Base-by-base conservation (phyloP, 495 filamentous ascomycete species). In the Annulohypoxylon bovei region DNA sequence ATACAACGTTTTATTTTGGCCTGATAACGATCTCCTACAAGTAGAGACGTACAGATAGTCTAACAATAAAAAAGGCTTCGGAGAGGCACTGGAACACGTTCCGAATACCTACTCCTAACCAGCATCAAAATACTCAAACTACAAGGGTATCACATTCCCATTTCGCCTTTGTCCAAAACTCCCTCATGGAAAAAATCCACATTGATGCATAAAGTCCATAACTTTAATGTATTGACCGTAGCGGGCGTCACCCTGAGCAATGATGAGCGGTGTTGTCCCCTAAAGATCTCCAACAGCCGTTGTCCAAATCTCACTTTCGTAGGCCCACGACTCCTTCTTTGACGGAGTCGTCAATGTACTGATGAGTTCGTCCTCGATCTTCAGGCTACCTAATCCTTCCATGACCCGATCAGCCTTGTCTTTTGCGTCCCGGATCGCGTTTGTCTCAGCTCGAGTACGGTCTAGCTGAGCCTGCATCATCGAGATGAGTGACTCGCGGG, bases 391-490 rank as follows among this genome's bases (percentile, higher is more conserved):
- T 39, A 96, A 74, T 32, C 86, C 87, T 61, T 88, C 87, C 60
- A 98, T 78, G 11, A 90, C 80, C n/a, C 81, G 79, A 72, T 90
- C 87, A 18, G 96, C 89, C 67, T 91, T 91, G 44, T 86, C 88
- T 66, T 90, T 91, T 59, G 90, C 88, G 74, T 85, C 86, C 56
- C 87, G 83, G 66, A 97, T 91, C 37, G 90, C 87, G 28, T 92
- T 84, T 1, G 92, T 94, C 80, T 98, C 94, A n/a, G 85, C 86
- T 67, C 86, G 87, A 61, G 88, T 90, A 65, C 81, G 84, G 67
- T 91, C 88, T 33, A 97, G 77, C 76, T 95, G 91, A 71, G 92
- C 91, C 80, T 97, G 93, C 94, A 99, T 95, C 85, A 95, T 88
- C 74, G 89, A 77, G 25, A 97, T 96, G 44, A 98, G 82, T 28